Base-by-base conservation (phyloP, 202 grass and related monocot species). In the Cymbopogon flexuosus region DNA sequence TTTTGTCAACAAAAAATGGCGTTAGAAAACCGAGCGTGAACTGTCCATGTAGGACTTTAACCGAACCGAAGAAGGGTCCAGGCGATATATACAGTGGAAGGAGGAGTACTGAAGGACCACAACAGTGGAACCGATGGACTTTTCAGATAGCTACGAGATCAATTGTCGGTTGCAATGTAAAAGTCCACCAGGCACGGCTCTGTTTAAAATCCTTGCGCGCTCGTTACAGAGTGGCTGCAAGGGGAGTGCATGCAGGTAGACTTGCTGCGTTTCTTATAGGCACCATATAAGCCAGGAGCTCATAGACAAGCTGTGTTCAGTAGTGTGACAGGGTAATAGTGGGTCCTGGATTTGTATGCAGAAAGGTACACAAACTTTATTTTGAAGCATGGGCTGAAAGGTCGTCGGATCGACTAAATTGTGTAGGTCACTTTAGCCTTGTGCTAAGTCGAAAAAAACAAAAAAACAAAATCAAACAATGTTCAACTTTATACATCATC, bases 311-410 rank as follows among this genome's bases (percentile, higher is more conserved):
- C 46, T 0, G 24, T 5, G 47, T 39, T 21, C 67, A 67, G 75
- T 33, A 41, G 54, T 6, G 45, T 47, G 33, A 68, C 72, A 82
- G 57, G 8, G 78, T 63, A 70, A 43, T 56, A 22, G 10, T 19
- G 63, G n/a, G 65, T 77, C 65, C 46, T 60, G 65, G 30, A 77
- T 81, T 37, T 72, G 72, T 77, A 72, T 81, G 72, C 72, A 5
- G 45, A 89, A 77, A 81, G 58, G 36, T 8, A 47, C 49, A 12
- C 27, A 11, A 0, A 6, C 14, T 47, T 69, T 88, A 36, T 74
- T 79, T 74, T 63, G 35, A 30, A 31, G 42, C 24, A 7, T 68
- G 27, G 41, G 22, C 2, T 15, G 4, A 15, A 63, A 54, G 29
- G 70, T 64, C 75, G 21, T 12, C 21, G 22, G 4, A 10, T 58